These are phyloP conservation scores for Fusarium temperatum DNA, from an alignment of 2,329 filamentous ascomycete genomes.

Conservation along the genomic window DNA sequence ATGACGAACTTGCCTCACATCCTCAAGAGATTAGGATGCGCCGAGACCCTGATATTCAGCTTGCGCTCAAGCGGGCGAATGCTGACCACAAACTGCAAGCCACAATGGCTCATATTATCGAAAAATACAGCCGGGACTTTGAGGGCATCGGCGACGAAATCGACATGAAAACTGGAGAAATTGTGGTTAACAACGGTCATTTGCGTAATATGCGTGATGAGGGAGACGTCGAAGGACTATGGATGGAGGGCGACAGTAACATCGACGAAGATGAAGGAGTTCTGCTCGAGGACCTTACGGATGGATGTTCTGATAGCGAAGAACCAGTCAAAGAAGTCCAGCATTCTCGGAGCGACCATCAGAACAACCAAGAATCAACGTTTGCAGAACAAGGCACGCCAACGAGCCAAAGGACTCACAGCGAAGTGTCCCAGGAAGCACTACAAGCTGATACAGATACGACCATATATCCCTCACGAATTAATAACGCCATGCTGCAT, in stretches of 20 bases:
- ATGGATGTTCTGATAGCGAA: conserved; percentile 34
- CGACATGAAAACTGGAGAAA: conserved; percentile 80
- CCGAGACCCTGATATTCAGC: conserved; percentile 49
- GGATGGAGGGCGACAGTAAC: conserved; percentile 41
- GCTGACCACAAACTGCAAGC: conserved; percentile 80
- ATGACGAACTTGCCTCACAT: conserved; percentile 59
- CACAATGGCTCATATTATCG: conserved; percentile 88
- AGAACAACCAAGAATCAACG: not conserved
- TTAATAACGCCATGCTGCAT: not conserved
- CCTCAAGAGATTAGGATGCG: conserved; percentile 56
- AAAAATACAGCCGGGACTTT: conserved; percentile 88
- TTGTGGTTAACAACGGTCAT: conserved; percentile 94
- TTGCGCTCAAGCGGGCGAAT: conserved; percentile 69
- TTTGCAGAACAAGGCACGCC: not conserved
- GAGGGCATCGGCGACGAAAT: conserved; percentile 88
- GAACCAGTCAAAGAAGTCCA: conserved; percentile 14
- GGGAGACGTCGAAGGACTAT: conserved; percentile 56
- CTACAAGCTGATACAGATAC: not conserved
- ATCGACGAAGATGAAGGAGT: conserved; percentile 50
- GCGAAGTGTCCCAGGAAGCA: not conserved
- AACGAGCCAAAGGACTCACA: not conserved
- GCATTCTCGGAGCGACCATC: conserved; percentile 9
- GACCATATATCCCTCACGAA: not conserved
- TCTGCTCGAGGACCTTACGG: conserved; percentile 45
- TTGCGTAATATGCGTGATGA: conserved; percentile 67